These are phyloP conservation scores for Russula dissimulans DNA, from an alignment of 768 basidiomycete genomes.

Conservation along the genomic window DNA sequence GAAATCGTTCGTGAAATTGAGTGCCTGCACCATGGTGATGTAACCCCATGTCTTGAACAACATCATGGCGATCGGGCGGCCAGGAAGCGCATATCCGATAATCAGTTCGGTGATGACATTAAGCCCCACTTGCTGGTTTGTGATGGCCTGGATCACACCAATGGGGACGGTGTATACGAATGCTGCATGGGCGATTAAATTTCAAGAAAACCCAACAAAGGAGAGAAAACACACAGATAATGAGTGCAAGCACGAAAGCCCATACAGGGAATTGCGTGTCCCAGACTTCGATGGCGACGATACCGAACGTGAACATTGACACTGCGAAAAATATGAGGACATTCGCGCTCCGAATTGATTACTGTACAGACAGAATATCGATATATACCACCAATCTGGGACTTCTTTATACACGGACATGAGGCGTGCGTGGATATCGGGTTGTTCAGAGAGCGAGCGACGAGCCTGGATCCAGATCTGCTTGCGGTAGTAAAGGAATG, in stretches of 20 bases:
- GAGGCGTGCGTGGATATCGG: constrained; percentile 76
- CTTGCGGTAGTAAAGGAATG: constrained; percentile 65
- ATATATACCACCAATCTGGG: constrained; percentile 79
- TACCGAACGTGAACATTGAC: constrained; percentile 56
- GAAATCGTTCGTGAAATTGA: constrained; percentile 64
- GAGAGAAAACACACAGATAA: constrained; percentile 34
- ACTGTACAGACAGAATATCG: constrained; percentile 40
- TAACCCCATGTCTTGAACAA: constrained; percentile 82
- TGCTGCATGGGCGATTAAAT: constrained; percentile 14
- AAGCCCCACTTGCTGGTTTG: constrained; percentile 71
- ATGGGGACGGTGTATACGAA: constrained; percentile 42
- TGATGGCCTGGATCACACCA: constrained; percentile 63
- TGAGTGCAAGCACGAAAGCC: constrained; percentile 61
- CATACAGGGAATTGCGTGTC: constrained; percentile 64
- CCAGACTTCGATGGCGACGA: constrained; percentile 67
- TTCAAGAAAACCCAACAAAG: neutral
- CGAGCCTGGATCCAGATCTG: constrained; percentile 67
- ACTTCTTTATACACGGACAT: constrained; percentile 72
- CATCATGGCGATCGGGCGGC: constrained; percentile 75
- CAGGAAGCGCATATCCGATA: constrained; percentile 71
- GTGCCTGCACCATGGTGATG: constrained; percentile 58
- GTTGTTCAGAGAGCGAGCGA: constrained; percentile 65
- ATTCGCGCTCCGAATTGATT: neutral
- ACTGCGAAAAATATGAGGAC: constrained; percentile 26
- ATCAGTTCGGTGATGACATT: constrained; percentile 75